Conservation (phyloP, 179 eudicot species). For the Silene coronaria region DNA sequence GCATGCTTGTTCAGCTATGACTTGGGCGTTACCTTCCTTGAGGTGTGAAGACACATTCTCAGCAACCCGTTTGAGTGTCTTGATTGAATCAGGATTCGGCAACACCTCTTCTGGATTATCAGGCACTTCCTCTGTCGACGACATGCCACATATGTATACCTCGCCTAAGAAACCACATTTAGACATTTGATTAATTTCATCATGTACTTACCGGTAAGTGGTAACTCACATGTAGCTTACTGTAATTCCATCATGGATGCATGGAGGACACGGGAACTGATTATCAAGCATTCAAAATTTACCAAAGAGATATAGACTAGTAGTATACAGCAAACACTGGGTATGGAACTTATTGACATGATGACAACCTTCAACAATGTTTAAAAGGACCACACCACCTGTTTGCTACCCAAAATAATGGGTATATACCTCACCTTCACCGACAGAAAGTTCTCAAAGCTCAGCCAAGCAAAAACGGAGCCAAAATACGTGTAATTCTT, state of each 20-base stretch:
- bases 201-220: no score
- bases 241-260: not conserved
- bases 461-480: no score
- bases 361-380: no score
- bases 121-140: constrained; percentile 64
- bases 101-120: constrained; percentile 56
- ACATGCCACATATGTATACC: constrained; percentile 84
- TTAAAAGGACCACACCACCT: no score
- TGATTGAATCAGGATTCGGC: constrained; percentile 63
- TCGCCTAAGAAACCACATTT: constrained; percentile 43
- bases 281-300: not conserved
- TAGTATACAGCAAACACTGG: not conserved
- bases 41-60: constrained; percentile 57
- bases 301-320: not conserved
- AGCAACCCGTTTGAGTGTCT: constrained; percentile 62
- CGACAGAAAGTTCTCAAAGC: no score
- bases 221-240: not conserved
- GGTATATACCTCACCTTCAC: no score
- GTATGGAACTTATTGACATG: not conserved
- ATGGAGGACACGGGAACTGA: not conserved
- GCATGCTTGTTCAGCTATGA: constrained; percentile 88
- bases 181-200: not conserved
- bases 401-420: no score
- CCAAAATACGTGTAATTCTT: no score
- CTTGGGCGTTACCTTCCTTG: constrained; percentile 51